phyloP scores from a whole-genome alignment of 768 basidiomycete genomes.

The Amanita jacksonii region DNA sequence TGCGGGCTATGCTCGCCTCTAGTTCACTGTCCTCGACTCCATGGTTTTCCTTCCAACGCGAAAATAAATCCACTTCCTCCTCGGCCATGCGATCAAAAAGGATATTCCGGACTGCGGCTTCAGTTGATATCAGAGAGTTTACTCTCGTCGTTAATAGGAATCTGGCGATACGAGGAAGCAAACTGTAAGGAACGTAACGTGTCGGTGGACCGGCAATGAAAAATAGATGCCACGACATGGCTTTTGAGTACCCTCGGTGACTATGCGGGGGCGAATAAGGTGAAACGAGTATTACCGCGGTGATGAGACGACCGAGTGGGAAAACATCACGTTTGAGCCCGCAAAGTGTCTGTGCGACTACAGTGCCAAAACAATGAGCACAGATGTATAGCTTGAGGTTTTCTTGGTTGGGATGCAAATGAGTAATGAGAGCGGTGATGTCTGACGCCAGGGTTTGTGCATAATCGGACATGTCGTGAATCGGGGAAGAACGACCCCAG shows the following conservation, averaged over 20 bases:
- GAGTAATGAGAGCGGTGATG: slow-evolving; percentile 35
- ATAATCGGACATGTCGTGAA: slow-evolving; percentile 25
- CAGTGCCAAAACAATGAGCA: slow-evolving; percentile 46
- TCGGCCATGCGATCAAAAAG: slow-evolving; percentile 28
- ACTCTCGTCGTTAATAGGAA: slow-evolving; percentile 25
- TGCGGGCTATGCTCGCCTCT: slow-evolving; percentile 30
- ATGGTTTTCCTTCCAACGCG: slow-evolving; percentile 30
- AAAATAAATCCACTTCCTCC: slow-evolving; percentile 30
- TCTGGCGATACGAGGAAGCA: slow-evolving; percentile 24
- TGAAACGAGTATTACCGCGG: slow-evolving; percentile 36
- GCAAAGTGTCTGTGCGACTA: slow-evolving; percentile 47
- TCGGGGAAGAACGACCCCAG: slow-evolving; percentile 46
- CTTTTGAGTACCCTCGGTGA: slow-evolving; percentile 34
- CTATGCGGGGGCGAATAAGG: slow-evolving; percentile 37
- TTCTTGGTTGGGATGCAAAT: slow-evolving; percentile 35
- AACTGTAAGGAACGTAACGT: slow-evolving; percentile 30
- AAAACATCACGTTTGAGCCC: slow-evolving; percentile 41
- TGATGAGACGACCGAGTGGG: slow-evolving; percentile 36
- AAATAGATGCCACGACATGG: slow-evolving; percentile 38
- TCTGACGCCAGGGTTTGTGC: slow-evolving; percentile 32
- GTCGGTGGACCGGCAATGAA: slow-evolving; percentile 35
- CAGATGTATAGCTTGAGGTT: slow-evolving; percentile 38
- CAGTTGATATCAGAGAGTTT: slow-evolving; percentile 28
- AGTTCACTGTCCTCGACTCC: slow-evolving; percentile 34
- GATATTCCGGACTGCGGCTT: slow-evolving; percentile 26